phyloP scores from a whole-genome alignment of 768 basidiomycete genomes.

The Lepiota subincarnata region DNA sequence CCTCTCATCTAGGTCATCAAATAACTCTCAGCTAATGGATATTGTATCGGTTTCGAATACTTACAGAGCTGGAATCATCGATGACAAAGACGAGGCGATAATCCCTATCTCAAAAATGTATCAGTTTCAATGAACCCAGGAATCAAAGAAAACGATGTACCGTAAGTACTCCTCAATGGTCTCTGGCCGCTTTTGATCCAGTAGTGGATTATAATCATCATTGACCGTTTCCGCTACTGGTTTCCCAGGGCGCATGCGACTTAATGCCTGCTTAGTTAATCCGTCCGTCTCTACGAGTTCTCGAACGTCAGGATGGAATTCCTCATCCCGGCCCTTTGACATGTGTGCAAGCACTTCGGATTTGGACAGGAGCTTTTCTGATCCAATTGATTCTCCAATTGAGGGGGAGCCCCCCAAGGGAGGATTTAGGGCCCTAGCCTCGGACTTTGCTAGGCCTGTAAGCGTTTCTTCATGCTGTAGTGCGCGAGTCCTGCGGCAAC shows the following conservation, averaged over 20 bases:
- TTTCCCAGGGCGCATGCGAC: background rate
- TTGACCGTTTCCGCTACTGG: background rate
- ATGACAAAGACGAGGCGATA: conserved; percentile 25
- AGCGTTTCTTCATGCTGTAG: background rate
- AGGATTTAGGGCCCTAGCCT: no score
- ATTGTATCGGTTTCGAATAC: background rate
- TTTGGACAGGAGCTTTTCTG: background rate
- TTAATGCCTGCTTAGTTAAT: conserved; percentile 2
- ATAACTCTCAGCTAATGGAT: background rate
- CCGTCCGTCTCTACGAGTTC: background rate
- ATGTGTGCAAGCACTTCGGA: background rate
- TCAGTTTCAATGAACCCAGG: background rate
- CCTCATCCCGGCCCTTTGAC: background rate
- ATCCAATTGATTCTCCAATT: background rate
- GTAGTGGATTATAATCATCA: conserved; percentile 11
- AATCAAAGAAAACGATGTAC: background rate
- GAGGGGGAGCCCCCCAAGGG: background rate
- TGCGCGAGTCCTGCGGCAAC: background rate
- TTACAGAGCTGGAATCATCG: conserved; percentile 28
- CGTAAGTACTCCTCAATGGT: conserved; percentile 14
- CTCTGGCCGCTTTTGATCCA: conserved; percentile 7
- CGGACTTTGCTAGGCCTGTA: no score
- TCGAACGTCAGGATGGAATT: conserved; percentile 1
- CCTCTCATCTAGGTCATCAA: conserved; percentile 17
- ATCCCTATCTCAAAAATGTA: conserved; percentile 15